Conservation (phyloP, 345 rosid species). For the Lepidium africanum region DNA sequence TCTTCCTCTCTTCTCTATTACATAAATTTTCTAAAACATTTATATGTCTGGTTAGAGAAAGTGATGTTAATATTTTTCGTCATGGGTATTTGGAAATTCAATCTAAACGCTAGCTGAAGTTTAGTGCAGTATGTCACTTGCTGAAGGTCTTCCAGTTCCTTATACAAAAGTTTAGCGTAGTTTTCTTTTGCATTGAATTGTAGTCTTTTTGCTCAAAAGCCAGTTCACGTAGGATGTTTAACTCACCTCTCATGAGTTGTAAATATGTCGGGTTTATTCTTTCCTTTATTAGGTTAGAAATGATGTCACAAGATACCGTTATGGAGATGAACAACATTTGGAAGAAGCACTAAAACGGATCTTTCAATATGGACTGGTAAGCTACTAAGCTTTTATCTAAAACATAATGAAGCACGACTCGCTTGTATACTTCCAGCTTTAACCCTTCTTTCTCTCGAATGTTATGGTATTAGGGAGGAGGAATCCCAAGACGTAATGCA, state of each 20-base stretch:
- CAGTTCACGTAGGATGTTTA: not conserved
- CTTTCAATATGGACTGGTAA: conserved; percentile 88
- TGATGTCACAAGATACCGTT: conserved; percentile 86
- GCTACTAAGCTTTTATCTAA: not conserved
- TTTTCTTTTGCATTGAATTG: not conserved
- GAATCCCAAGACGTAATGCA: conserved; percentile 86
- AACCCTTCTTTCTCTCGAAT: not conserved
- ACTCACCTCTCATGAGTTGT: not conserved
- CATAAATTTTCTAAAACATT: not conserved
- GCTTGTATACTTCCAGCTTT: not conserved
- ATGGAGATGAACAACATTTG: conserved; percentile 96
- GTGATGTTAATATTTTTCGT: not conserved
- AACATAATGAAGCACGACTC: not conserved
- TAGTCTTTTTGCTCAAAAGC: not conserved
- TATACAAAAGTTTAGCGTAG: not conserved
- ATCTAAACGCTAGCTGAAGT: not conserved
- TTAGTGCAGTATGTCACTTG: not conserved
- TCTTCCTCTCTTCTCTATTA: not conserved
- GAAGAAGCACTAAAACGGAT: conserved; percentile 89
- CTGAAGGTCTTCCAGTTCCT: not conserved
- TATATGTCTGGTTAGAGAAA: not conserved
- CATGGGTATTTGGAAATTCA: not conserved
- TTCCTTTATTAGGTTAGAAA: conserved; percentile 48
- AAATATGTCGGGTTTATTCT: not conserved
- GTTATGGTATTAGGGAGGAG: conserved; percentile 54